These are phyloP conservation scores for Verticillium albo-atrum DNA, from an alignment of 2,329 filamentous ascomycete genomes.

Conservation along the genomic window DNA sequence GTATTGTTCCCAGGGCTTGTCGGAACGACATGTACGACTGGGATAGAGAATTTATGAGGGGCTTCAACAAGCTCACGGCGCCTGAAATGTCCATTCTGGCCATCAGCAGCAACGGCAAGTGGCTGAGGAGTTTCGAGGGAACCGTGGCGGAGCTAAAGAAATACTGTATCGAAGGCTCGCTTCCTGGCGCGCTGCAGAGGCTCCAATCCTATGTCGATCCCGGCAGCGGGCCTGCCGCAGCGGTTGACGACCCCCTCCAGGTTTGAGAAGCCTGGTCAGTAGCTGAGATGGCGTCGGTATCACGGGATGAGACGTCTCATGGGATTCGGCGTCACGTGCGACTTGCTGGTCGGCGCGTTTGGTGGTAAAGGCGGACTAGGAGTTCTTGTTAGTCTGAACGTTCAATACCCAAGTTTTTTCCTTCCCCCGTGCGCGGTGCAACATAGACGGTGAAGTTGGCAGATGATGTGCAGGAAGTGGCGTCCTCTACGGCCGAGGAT, in stretches of 20 bases:
- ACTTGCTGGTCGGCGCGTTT: background rate
- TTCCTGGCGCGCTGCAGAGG: background rate
- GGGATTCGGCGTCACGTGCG: background rate
- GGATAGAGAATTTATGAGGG: background rate
- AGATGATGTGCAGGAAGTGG: background rate
- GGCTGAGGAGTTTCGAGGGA: background rate
- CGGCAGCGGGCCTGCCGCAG: background rate
- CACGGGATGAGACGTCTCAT: too few species aligned
- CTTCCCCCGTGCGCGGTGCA: background rate
- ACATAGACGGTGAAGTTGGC: background rate
- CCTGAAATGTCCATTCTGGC: background rate
- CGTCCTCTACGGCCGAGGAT: background rate
- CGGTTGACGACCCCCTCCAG: background rate
- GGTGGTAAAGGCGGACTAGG: background rate
- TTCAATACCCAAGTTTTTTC: background rate
- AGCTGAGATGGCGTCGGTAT: background rate
- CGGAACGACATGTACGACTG: background rate
- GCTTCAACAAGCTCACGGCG: background rate
- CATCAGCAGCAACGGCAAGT: background rate
- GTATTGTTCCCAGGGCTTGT: background rate
- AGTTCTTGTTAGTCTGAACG: background rate
- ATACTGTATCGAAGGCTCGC: background rate
- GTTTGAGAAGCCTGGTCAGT: background rate
- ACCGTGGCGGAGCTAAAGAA: background rate
- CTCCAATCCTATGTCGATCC: background rate